A percentile compares a stretch with the other conserved stretches of the same genome.
Conservation (phyloP, 495 filamentous ascomycete species). For the Aspergillus ostianus region DNA sequence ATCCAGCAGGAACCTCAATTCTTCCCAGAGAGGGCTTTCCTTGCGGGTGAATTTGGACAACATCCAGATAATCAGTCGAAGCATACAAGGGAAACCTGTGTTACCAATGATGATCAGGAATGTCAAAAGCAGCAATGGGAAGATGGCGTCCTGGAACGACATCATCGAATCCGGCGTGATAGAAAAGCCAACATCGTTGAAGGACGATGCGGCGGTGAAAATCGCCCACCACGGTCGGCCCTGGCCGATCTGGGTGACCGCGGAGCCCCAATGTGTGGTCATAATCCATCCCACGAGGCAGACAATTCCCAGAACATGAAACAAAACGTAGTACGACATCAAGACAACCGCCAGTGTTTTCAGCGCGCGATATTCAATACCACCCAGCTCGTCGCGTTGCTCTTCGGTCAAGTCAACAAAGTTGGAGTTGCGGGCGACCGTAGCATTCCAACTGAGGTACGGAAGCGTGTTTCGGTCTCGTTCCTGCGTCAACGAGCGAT, state of each 20-base stretch:
- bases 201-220: constrained; percentile 79
- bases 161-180: constrained; percentile 91
- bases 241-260: constrained; percentile 61
- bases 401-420: constrained; percentile 87
- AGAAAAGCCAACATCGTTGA: constrained; percentile 86
- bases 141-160: constrained; percentile 73
- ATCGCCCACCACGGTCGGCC: constrained; percentile 85
- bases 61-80: constrained; percentile 86
- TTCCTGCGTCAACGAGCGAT: constrained; percentile 43
- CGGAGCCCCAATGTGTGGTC: constrained; percentile 50
- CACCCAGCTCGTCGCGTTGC: constrained; percentile 88
- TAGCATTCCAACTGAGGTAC: constrained; percentile 92
- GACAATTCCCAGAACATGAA: constrained; percentile 71
- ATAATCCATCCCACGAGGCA: constrained; percentile 79
- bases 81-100: constrained; percentile 90
- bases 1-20: constrained; percentile 84
- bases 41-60: constrained; percentile 55
- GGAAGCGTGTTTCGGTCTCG: constrained; percentile 58
- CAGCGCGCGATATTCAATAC: constrained; percentile 89
- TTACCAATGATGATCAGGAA: constrained; percentile 92
- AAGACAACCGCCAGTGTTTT: constrained; percentile 81
- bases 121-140: constrained; percentile 69
- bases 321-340: constrained; percentile 71
- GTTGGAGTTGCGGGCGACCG: constrained; percentile 84
- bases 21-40: constrained; percentile 74